Conservation (phyloP, 768 basidiomycete species). For the Mycena kentingensis region DNA sequence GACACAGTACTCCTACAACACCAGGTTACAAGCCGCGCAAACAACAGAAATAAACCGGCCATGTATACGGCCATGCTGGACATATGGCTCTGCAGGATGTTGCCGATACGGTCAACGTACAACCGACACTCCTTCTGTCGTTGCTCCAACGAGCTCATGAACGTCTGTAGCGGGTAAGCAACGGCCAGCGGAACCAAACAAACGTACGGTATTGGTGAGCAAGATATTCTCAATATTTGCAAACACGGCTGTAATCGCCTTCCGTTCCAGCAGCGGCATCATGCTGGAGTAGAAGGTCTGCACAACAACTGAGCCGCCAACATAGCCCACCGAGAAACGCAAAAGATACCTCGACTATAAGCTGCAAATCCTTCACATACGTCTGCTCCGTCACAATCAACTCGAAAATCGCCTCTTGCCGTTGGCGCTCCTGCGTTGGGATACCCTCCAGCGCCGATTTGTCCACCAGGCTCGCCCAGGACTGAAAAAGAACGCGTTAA, state of each 20-base stretch:
- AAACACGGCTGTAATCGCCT: conserved; percentile 82
- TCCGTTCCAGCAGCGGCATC: conserved; percentile 68
- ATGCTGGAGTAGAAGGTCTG: conserved; percentile 87
- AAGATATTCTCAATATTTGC: conserved; percentile 93
- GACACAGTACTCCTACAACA: conserved; percentile 90
- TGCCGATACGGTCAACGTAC: conserved; percentile 87
- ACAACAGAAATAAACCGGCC: no score
- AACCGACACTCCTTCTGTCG: conserved; percentile 90
- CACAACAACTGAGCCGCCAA: conserved; percentile 8
- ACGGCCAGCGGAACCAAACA: not conserved
- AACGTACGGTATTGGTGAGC: conserved; percentile 81
- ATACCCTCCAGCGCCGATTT: conserved; percentile 81
- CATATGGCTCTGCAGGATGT: conserved; percentile 76
- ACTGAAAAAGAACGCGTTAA: conserved; percentile 56
- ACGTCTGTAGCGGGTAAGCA: conserved; percentile 50
- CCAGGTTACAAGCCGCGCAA: no score
- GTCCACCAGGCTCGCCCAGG: conserved; percentile 93
- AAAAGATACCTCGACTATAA: conserved; percentile 78
- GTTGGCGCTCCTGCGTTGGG: conserved; percentile 72
- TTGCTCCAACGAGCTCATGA: conserved; percentile 87
- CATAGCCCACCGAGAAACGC: not conserved
- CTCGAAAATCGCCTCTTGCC: conserved; percentile 97
- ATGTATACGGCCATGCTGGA: conserved; percentile 79
- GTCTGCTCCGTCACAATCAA: conserved; percentile 87
- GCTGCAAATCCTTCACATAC: conserved; percentile 89